Base-by-base conservation (phyloP, 306 rosid species). In the apple (Malus domestica) region DNA sequence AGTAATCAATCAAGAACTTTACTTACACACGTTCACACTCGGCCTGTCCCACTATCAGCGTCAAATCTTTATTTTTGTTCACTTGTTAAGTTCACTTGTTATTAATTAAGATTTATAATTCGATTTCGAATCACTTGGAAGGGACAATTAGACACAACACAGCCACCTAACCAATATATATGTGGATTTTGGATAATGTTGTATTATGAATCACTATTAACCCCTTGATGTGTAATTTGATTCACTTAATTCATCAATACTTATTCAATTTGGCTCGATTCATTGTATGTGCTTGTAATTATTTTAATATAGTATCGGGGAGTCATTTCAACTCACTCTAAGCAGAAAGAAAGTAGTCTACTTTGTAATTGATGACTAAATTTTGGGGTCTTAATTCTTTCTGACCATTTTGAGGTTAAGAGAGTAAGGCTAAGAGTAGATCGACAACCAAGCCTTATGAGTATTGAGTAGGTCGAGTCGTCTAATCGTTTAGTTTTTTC, bases 121-220 rank as follows among this genome's bases (percentile, higher is more conserved):
- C 61, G 55, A 73, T 54, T 15, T 70, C 19, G 32, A 46, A 61
- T 80, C 38, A n/a, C 23, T 60, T 69, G 22, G 65, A 35, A 25
- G 52, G 38, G 76, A 75, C 79, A 74, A 30, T 74, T 68, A 80
- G 66, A 74, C 57, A 49, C 51, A 51, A n/a, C 25, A 35, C 27
- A 33, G 30, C 51, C 44, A 77, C 83, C 88, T 3, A 84, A 80
- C 82, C 58, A 71, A 80, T 65, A 72, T 58, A 6, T 71, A 46
- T 38, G 18, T 67, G 67, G 80, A 78, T 79, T 67, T 82, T 68
- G 55, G 76, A 83, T 69, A 80, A 74, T 71, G 80, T 32, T 46
- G 33, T 63, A 73, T 80, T 79, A 67, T 80, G 77, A 68, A 68
- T 71, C 75, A 78, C 44, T 23, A 20, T 22, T 57, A 57, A 57